Evolutionary conservation across 1,284 basidiomycete species (phyloP).

Genomic region (Bondarzewia mesenterica): DNA sequence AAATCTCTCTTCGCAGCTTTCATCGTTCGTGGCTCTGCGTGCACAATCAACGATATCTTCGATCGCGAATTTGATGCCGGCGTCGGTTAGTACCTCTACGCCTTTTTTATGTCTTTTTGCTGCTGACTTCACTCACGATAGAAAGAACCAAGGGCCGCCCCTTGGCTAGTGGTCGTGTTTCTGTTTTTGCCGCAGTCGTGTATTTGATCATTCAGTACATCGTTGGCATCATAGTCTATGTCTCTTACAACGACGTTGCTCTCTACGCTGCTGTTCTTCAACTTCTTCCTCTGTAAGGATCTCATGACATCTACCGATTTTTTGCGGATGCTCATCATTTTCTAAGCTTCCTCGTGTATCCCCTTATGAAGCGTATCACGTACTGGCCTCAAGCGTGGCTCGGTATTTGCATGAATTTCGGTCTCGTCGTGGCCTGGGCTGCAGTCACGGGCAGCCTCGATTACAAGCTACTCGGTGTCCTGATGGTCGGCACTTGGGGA

Average conservation of each 20-base stretch:
- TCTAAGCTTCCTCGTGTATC: slow-evolving; percentile 34
- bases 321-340: not conserved
- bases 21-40: slow-evolving; percentile 25
- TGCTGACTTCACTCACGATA: slow-evolving; percentile 12
- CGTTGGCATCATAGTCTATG: slow-evolving; percentile 30
- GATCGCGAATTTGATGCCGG: slow-evolving; percentile 42
- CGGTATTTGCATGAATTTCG: slow-evolving; percentile 50
- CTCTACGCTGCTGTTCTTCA: slow-evolving; percentile 30
- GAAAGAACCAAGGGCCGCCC: slow-evolving; percentile 40
- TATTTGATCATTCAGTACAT: slow-evolving; percentile 34
- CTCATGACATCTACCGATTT: not conserved
- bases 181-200: slow-evolving; percentile 29
- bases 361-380: slow-evolving; percentile 44
- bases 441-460: slow-evolving; percentile 32
- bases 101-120: not conserved
- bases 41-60: slow-evolving; percentile 47
- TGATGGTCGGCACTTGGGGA: slow-evolving; percentile 38
- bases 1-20: slow-evolving; percentile 11
- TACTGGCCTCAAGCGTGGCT: slow-evolving; percentile 81
- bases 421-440: slow-evolving; percentile 41
- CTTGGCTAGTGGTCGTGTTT: slow-evolving; percentile 38
- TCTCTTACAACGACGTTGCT: slow-evolving; percentile 28
- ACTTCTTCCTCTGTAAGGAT: slow-evolving; percentile 37
- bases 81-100: slow-evolving; percentile 34
- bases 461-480: slow-evolving; percentile 22